Evolutionary conservation across 2,329 filamentous ascomycete genomes (phyloP).

Genomic region (Diaporthe eres): DNA sequence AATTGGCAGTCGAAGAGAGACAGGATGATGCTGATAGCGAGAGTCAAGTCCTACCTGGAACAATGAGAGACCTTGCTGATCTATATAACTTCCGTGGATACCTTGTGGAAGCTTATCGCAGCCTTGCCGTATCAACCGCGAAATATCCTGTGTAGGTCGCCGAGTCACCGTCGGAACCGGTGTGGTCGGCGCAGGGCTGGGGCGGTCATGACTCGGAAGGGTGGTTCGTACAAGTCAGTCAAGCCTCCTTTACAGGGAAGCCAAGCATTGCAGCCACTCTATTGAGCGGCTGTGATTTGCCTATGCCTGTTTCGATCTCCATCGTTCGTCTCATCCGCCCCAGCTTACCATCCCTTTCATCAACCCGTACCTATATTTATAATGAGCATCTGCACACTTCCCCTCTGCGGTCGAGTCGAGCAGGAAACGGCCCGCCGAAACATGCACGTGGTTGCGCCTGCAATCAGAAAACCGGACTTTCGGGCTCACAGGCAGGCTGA

Average conservation of each 20-base stretch:
- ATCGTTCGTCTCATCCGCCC: conserved; percentile 32
- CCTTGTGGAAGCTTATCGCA: background rate
- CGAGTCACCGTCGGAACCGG: conserved; percentile 17
- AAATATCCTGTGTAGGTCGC: background rate
- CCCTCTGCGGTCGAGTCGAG: conserved; percentile 25
- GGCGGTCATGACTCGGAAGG: conserved; percentile 22
- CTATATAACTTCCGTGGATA: conserved; percentile 19
- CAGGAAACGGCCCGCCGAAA: conserved; percentile 22
- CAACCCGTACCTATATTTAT: conserved; percentile 25
- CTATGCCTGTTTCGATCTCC: conserved; percentile 20
- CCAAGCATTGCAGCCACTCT: conserved; percentile 29
- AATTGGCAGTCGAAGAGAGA: background rate
- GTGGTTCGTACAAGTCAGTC: conserved; percentile 33
- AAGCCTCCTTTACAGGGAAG: conserved; percentile 24
- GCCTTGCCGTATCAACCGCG: conserved; percentile 26
- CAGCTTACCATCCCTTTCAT: conserved; percentile 25
- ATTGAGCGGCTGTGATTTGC: conserved; percentile 19
- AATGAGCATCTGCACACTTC: conserved; percentile 13
- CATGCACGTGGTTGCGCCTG: conserved; percentile 7
- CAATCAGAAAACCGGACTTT: conserved; percentile 7
- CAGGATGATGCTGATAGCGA: conserved; percentile 27
- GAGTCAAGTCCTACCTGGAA: background rate
- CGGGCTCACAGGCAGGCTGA: background rate
- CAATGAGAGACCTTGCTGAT: conserved; percentile 9
- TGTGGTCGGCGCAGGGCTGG: conserved; percentile 24